These are phyloP conservation scores for Phaeophleospora eucalypticola DNA, from an alignment of 2,329 filamentous ascomycete species.

Conservation along the genomic window DNA sequence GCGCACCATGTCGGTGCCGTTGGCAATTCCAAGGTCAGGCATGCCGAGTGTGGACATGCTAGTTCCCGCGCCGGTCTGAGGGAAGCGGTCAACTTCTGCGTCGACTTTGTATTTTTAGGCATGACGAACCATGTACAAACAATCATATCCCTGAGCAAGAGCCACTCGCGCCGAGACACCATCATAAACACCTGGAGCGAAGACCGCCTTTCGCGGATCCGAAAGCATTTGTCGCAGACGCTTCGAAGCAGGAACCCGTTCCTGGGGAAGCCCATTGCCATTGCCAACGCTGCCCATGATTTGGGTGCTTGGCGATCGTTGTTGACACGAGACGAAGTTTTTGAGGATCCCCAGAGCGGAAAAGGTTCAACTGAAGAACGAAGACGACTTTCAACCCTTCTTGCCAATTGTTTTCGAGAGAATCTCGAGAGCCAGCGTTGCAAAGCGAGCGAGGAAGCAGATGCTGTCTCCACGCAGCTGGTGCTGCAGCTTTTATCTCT, in stretches of 20 bases:
- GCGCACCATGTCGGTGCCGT: slow-evolving; percentile 4
- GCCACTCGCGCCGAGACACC: slow-evolving; percentile 1
- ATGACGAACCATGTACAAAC: slow-evolving; percentile 1
- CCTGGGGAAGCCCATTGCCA: neutral
- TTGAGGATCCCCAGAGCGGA: no score
- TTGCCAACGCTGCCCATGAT: neutral
- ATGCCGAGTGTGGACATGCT: slow-evolving; percentile 4
- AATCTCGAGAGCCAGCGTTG: no score
- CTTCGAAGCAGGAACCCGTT: no score
- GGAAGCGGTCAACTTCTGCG: neutral
- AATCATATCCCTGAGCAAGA: slow-evolving; percentile 1
- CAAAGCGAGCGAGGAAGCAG: no score
- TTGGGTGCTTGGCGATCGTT: no score
- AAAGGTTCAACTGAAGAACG: no score
- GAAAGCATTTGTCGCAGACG: neutral
- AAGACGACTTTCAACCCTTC: no score
- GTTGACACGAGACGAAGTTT: no score
- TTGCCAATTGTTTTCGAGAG: no score
- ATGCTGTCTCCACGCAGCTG: no score
- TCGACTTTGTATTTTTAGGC: neutral
- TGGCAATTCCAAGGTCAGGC: slow-evolving; percentile 1
- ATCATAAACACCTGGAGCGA: slow-evolving; percentile 2
- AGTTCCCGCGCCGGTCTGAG: slow-evolving; percentile 2
- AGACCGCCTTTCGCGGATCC: neutral
- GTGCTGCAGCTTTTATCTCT: no score